Base-by-base conservation (phyloP, 371 early-diverging fungal genomes). In the Syncephalastrum monosporum region DNA sequence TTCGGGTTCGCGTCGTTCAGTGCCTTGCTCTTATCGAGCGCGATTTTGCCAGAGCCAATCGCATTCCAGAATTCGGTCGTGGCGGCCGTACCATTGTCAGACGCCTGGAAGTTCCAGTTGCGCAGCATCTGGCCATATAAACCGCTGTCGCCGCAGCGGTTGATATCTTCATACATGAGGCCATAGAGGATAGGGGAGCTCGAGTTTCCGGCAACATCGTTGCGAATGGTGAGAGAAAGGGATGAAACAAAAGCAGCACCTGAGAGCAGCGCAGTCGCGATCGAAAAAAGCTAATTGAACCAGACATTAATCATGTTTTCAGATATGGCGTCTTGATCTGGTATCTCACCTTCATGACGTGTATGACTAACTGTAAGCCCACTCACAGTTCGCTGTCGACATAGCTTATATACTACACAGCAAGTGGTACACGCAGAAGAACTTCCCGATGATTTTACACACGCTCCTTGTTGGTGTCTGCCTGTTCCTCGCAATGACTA, bases 141-240 rank as follows among this genome's bases (percentile, higher is more conserved):
- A 58, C 66, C 66, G 43, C 60, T 47, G 15, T 65, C 66, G 10
- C 66, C 66, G 23, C 58, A 58, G 12, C 55, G 58, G 42, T 65
- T 65, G 41, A 65, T 65, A 33, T 65, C 66, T 38, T 65, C 66
- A 47, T 65, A 65, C 66, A 65, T 65, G 15, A 56, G 45, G 24
- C 66, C 66, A 42, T 65, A 65, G 8, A 61, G 54, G 6, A 57
- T 57, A 21, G 66, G 59, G 1, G 55, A 65, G 21, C 58, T 65
- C 5, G 58, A 38, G 45, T 65, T 65, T 16, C 66, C 66, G 42
- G 66, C 55, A 17, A 65, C 57, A 42, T 65, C 66, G 27, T 60
- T 57, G 14, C 66, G 55, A 21, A 65, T 65, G 12, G 57, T 65
- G 5, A 65, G 48, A 1, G 63, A 59, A 7, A 67, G 49, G 6